Evolutionary conservation across 805 yeast species (phyloP).

Genomic region (Saccharomycopsis oosterbeekiorum): DNA sequence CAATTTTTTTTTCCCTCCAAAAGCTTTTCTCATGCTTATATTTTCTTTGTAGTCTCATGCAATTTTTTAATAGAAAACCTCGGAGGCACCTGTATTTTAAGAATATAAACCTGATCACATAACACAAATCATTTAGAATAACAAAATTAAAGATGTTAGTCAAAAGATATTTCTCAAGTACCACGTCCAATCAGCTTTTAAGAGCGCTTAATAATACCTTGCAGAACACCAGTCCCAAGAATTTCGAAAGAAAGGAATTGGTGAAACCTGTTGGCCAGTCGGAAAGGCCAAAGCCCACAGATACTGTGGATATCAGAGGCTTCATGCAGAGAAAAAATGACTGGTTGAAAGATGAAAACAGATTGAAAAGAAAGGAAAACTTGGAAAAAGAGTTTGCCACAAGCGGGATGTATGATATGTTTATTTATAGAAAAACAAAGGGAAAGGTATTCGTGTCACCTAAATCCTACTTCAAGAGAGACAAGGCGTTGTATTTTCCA

Average conservation of each 20-base stretch:
- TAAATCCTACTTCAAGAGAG: slow-evolving; percentile 60
- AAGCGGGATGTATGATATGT: slow-evolving; percentile 59
- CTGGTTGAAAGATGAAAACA: slow-evolving; percentile 38
- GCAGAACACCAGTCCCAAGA: slow-evolving; percentile 13
- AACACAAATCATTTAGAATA: no score
- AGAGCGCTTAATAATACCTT: slow-evolving; percentile 13
- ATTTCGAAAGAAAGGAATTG: slow-evolving; percentile 20
- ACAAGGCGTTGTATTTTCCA: slow-evolving; percentile 73
- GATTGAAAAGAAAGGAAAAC: slow-evolving; percentile 35
- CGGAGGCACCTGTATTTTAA: no score
- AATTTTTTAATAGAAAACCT: no score
- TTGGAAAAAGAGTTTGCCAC: slow-evolving; percentile 55
- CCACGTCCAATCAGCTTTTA: neutral
- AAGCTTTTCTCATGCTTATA: no score
- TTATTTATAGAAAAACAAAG: slow-evolving; percentile 56
- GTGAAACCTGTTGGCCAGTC: slow-evolving; percentile 39
- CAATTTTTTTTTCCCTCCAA: no score
- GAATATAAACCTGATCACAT: no score
- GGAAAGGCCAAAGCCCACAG: slow-evolving; percentile 29
- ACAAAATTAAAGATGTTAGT: neutral
- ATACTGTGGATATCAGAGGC: slow-evolving; percentile 33
- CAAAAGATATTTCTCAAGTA: slow-evolving; percentile 6
- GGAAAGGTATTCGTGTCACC: slow-evolving; percentile 87
- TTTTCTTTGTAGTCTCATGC: no score
- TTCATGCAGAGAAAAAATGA: slow-evolving; percentile 34